Conservation (phyloP, 768 basidiomycete species). For the Mycena sanguinolenta region DNA sequence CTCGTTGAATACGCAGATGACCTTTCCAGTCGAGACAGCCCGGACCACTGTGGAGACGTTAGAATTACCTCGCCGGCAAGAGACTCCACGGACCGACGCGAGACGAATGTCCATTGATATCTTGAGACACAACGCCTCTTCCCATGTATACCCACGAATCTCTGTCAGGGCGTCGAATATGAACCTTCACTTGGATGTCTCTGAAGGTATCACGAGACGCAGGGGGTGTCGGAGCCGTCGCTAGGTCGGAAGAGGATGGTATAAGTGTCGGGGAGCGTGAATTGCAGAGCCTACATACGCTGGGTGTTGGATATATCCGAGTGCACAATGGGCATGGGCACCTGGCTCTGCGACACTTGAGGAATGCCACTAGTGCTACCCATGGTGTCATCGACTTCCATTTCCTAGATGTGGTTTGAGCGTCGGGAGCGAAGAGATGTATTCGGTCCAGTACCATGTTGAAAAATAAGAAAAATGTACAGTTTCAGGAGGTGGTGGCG, state of each 20-base stretch:
- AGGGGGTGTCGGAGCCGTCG: constrained; percentile 37
- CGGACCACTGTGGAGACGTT: constrained; percentile 65
- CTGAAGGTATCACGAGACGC: constrained; percentile 71
- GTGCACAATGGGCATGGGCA: constrained; percentile 32
- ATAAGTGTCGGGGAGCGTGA: constrained; percentile 7
- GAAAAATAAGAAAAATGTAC: not conserved
- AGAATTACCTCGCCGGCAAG: constrained; percentile 17
- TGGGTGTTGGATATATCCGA: constrained; percentile 38
- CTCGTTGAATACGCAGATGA: constrained; percentile 79
- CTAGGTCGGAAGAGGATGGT: constrained; percentile 9
- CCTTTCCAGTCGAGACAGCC: constrained; percentile 73
- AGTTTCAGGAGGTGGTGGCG: constrained; percentile 12
- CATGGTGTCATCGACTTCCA: constrained; percentile 59
- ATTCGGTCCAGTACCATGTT: constrained; percentile 22
- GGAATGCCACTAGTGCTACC: constrained; percentile 38
- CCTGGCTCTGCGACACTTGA: constrained; percentile 33
- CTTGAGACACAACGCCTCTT: constrained; percentile 81
- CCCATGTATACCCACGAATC: constrained; percentile 89
- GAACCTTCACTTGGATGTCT: constrained; percentile 88
- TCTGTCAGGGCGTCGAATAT: constrained; percentile 82
- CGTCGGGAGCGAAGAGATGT: not conserved
- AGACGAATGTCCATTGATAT: constrained; percentile 80
- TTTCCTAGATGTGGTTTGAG: constrained; percentile 28
- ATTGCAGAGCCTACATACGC: constrained; percentile 20
- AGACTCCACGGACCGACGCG: constrained; percentile 74